Base-by-base conservation (phyloP, 257 asterid species). In the Dorcoceras hygrometricum region DNA sequence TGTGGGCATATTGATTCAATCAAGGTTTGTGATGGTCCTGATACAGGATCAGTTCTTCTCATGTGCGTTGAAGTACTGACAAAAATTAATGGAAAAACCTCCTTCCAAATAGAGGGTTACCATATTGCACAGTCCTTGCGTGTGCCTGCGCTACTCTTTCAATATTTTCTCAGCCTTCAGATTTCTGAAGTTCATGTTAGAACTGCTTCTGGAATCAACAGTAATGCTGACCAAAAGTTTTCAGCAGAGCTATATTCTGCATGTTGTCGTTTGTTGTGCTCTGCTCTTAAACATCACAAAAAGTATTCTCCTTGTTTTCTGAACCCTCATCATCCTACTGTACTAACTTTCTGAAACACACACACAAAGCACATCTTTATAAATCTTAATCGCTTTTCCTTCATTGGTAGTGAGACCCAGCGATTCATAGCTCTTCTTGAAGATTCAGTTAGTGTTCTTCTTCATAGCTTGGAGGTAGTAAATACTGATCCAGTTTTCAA, bases 101-200 rank as follows among this genome's bases (percentile, higher is more conserved):
- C 83, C 73, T 67, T 81, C 71, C 80, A 80, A 51, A 66, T 84
- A 65, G 96, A 90, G 65, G 72, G 82, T 55, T 80, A 75, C 86
- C 87, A 81, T 72, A 66, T 82, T 65, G 84, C 82, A 50, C 87
- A 84, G 77, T 78, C 84, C 65, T 78, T 90, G 73, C 95, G 87
- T 23, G 69, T 84, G 43, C 98, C 98, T 60, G 96, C 87, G 53
- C 78, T 90, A 65, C 83, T 93, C 70, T 86, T 93, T 79, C 90
- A 79, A 53, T 78, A 71, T 75, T 67, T 82, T 71, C 89, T 88
- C 65, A 86, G 65, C 74, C 90, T 82, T 77, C 82, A 74, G 71
- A 68, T 54, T 23, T 61, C 80, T 68, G 75, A 67, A 75, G 74
- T 55, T 67, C 69, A 75, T 34, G 57, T 55, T 70, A 58, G 27